Conservation (phyloP, 768 basidiomycete genomes). For the Agaricus subrufescens region DNA sequence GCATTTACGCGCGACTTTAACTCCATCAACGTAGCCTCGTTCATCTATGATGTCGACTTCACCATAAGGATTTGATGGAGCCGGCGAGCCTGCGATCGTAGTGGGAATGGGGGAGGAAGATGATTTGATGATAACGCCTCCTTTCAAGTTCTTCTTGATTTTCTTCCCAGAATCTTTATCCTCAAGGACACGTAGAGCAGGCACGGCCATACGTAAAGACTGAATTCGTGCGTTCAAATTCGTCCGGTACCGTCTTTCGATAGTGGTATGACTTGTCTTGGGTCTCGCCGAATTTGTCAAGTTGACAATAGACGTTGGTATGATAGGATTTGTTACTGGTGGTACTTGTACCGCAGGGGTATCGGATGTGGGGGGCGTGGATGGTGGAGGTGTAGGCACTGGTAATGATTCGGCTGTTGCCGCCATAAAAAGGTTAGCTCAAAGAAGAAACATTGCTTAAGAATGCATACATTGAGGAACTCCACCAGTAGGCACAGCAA, state of each 20-base stretch:
- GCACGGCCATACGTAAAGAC: slow-evolving; percentile 73
- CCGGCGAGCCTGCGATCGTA: not conserved
- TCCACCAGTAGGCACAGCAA: slow-evolving; percentile 38
- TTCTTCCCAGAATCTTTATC: slow-evolving; percentile 47
- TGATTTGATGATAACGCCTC: slow-evolving; percentile 32
- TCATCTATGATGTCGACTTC: slow-evolving; percentile 65
- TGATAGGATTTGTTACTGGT: too few relatives aligned
- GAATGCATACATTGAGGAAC: slow-evolving; percentile 19
- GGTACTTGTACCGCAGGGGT: not conserved
- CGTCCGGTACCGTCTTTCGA: slow-evolving; percentile 84
- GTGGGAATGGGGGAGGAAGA: not conserved
- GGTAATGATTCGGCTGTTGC: slow-evolving; percentile 33
- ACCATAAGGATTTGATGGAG: slow-evolving; percentile 28
- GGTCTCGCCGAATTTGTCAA: slow-evolving; percentile 34
- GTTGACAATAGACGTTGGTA: slow-evolving; percentile 11
- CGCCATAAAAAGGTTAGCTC: slow-evolving; percentile 15
- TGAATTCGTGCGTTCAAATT: slow-evolving; percentile 87
- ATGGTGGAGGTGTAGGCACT: slow-evolving; percentile 36
- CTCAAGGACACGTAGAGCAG: slow-evolving; percentile 77
- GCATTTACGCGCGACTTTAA: slow-evolving; percentile 86
- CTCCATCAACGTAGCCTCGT: slow-evolving; percentile 87
- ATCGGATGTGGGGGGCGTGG: slow-evolving; percentile 24
- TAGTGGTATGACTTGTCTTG: slow-evolving; percentile 90
- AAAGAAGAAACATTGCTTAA: slow-evolving; percentile 20
- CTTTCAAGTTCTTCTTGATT: slow-evolving; percentile 42